Evolutionary conservation across 2,329 filamentous ascomycete genomes (phyloP), one percentile per base, ranked within the genome.

Genomic region (Diaporthe citrichinensis): DNA sequence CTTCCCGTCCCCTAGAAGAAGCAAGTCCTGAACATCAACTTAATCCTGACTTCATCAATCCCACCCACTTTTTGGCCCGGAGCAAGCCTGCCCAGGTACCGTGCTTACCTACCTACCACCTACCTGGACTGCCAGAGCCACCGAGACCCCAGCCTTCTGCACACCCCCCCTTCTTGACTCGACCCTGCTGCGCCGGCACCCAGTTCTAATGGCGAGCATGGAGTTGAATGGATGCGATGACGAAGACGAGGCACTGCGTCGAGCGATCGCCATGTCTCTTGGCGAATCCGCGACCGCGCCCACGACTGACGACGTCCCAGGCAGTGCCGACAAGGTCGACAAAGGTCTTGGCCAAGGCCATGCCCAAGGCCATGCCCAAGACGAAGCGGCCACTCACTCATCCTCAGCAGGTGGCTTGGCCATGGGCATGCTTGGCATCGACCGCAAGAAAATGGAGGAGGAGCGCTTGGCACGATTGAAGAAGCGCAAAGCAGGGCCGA

Each of bases 371-470:
- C 28, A 61, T 51, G 23, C n/a, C 55, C 81, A 83, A 74, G 80
- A 83, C 62, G 79, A 81, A 62, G 72, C 44, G 20, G 25, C 20
- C 58, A 25, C 7, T 34, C 49, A n/a, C 25, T 65, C 71, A 36
- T 65, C 51, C 46, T 62, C 71, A 65, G 58, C 58, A 44, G 71
- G 67, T 4, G 71, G 73, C 61, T 65, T 49, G 61, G 61, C 61
- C 8, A 71, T 73, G 76, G 46, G 87, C 0, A 79, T 91, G 0
- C 80, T 89, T 6, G 89, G 89, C 4, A 84, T 98, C 1, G 90
- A 98, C 84, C 90, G 96, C 49, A 95, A 92, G 83, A 90, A 91
- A 71, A 97, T 98, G 95, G 96, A 98, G 83, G 88, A 92, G 80
- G 95, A 97, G 81, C 92, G 96, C 55, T 88, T 98, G 20, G 92